Conservation (phyloP, 2,329 filamentous ascomycete species). For the Pseudogymnoascus sp. region DNA sequence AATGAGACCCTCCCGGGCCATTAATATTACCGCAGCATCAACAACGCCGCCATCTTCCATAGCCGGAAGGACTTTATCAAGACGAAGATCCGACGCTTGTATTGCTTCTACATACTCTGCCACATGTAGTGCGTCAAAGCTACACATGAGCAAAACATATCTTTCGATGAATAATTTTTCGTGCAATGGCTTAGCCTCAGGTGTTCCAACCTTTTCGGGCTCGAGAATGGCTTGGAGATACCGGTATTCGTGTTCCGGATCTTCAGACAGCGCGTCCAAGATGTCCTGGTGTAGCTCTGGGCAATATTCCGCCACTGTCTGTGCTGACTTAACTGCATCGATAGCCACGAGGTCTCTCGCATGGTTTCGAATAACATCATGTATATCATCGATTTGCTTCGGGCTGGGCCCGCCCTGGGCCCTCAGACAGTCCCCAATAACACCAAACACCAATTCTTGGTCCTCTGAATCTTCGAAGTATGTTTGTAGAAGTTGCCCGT, state of each 20-base stretch:
- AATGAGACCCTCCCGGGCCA: constrained; percentile 81
- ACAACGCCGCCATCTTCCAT: constrained; percentile 87
- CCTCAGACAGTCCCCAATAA: constrained; percentile 66
- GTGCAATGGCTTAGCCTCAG: constrained; percentile 25
- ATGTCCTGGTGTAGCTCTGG: constrained; percentile 48
- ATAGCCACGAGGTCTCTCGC: constrained; percentile 49
- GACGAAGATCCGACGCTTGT: constrained; percentile 66
- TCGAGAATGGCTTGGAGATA: constrained; percentile 69
- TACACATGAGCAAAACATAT: constrained; percentile 88
- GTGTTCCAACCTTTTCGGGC: constrained; percentile 34
- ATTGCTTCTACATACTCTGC: constrained; percentile 73
- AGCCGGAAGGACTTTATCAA: constrained; percentile 73
- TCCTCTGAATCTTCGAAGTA: constrained; percentile 83
- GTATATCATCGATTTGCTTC: constrained; percentile 66
- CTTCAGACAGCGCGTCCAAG: constrained; percentile 44
- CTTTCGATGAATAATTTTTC: constrained; percentile 63
- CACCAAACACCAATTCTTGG: constrained; percentile 66
- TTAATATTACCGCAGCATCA: constrained; percentile 83
- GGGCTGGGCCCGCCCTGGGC: constrained; percentile 40
- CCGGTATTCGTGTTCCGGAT: constrained; percentile 50
- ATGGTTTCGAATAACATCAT: constrained; percentile 49
- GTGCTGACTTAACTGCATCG: constrained; percentile 47
- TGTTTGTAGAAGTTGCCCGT: constrained; percentile 64
- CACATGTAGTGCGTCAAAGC: constrained; percentile 72
- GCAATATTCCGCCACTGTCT: constrained; percentile 46